A percentile compares a stretch with the other conserved stretches of the same genome.
Conservation (phyloP, 192 early-diverging fungal genomes). For the Funneliformis mosseae region DNA sequence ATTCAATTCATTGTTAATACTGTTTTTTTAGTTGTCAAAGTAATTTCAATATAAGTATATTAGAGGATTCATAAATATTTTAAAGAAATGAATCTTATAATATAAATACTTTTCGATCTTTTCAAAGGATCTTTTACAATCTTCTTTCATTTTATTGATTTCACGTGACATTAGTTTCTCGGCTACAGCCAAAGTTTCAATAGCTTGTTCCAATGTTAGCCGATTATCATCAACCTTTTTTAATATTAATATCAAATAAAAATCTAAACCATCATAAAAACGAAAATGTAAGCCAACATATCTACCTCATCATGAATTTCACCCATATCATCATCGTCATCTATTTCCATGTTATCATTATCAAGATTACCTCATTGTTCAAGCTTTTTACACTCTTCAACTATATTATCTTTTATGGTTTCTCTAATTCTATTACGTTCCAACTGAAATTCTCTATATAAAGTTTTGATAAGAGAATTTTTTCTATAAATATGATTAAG, state of each 20-base stretch:
- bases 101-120: not conserved
- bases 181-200: not conserved
- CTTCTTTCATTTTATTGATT: slow-evolving; percentile 1
- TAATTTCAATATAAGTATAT: not conserved
- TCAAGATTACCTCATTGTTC: not conserved
- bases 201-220: slow-evolving; percentile 14
- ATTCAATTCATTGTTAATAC: not conserved
- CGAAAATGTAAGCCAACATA: not conserved
- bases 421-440: not conserved
- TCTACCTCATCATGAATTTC: not conserved
- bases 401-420: slow-evolving; percentile 5
- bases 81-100: not conserved
- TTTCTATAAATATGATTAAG: not conserved
- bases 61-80: not conserved
- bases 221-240: slow-evolving; percentile 15
- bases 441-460: slow-evolving; percentile 19
- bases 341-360: slow-evolving; percentile 3
- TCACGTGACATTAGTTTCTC: not conserved
- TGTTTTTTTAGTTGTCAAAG: not conserved
- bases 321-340: not conserved
- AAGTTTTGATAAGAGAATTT: not conserved
- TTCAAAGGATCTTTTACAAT: not conserved
- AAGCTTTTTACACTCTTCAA: slow-evolving; percentile 20
- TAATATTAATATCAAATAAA: not conserved
- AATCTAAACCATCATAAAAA: not conserved